Base-by-base conservation (phyloP, 1,284 basidiomycete species). In the Heterobasidion parviporum region DNA sequence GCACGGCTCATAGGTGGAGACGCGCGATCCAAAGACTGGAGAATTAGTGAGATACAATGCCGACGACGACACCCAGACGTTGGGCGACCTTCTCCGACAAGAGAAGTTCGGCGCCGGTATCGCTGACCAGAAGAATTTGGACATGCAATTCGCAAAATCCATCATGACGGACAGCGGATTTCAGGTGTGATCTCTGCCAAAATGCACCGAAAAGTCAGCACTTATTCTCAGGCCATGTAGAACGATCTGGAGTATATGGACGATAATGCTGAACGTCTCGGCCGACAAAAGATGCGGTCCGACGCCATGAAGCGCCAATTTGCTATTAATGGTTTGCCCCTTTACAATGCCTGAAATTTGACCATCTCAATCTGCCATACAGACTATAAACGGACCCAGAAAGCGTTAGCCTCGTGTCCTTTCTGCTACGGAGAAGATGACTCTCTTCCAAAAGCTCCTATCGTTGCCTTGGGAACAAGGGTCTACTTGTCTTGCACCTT, bases 281-380 rank as follows among this genome's bases (percentile, higher is more conserved):
- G 92, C 35, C 78, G 93, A 59, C 87, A 92, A 68, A 96, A 95
- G 73, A 94, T 97, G 90, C 90, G 94, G 58, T 86, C 86, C 10
- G 97, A 98, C 67, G 92, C 90, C 26, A 90, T 97, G 85, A 99
- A 96, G 72, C 82, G 96, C 41, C 90, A 94, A 62, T 99, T 98
- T 69, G 97, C 97, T 14, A 92, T 99, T 64, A 85, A 98, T 58
- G 93, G 93, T 92, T 60, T 48, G 78, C 67, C 10, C 12, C 6
- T 8, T 26, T 6, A 48, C 43, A 44, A 32, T 43, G n/a, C 59
- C 32, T 52, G 51, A 52, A 41, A 8, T 49, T 16, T 56, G 58
- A 33, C 35, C 41, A 14, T 46, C 26, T 51, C 18, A 54, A 35
- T 20, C 46, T 56, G 51, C n/a, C 50, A 33, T 49, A 1, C 63